Conservation (phyloP, 441 rosid genomes). For the Arabidopsis lyrata region DNA sequence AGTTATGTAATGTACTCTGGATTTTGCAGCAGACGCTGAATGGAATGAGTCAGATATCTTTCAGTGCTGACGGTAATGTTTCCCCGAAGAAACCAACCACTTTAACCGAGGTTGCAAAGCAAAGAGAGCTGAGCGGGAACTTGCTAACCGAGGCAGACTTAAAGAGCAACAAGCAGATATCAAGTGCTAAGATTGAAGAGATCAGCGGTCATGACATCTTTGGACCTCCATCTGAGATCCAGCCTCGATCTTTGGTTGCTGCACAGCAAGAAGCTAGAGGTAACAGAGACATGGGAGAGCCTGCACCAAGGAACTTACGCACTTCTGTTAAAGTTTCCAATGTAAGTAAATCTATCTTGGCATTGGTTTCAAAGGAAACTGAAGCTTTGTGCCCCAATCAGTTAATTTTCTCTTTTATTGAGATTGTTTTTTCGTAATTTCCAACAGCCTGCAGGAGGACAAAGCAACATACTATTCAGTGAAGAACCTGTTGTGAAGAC, state of each 20-base stretch:
- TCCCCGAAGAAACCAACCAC: conserved; percentile 72
- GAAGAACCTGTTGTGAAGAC: conserved; percentile 55
- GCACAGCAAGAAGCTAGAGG: conserved; percentile 55
- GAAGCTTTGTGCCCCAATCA: neutral
- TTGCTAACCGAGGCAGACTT: conserved; percentile 60
- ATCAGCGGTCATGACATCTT: conserved; percentile 78
- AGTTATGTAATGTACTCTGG: conserved; percentile 2
- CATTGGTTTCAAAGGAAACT: neutral
- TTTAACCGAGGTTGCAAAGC: conserved; percentile 75
- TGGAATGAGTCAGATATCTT: conserved; percentile 70
- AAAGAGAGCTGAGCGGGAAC: conserved; percentile 73
- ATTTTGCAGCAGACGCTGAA: conserved; percentile 57
- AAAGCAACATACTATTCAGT: conserved; percentile 71
- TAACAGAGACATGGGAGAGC: conserved; percentile 72
- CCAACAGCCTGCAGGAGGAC: conserved; percentile 89
- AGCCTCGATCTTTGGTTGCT: conserved; percentile 61
- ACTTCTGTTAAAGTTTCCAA: conserved; percentile 94
- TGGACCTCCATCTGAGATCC: conserved; percentile 67
- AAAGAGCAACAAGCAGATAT: conserved; percentile 65
- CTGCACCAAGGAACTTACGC: conserved; percentile 74
- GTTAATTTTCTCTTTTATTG: neutral
- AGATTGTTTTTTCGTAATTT: neutral
- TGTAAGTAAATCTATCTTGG: conserved; percentile 54
- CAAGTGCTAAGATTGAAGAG: conserved; percentile 74
- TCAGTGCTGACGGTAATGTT: conserved; percentile 64